These are phyloP conservation scores for Mortierella sp. DNA, from an alignment of 371 early-diverging fungal genomes.

Conservation along the genomic window DNA sequence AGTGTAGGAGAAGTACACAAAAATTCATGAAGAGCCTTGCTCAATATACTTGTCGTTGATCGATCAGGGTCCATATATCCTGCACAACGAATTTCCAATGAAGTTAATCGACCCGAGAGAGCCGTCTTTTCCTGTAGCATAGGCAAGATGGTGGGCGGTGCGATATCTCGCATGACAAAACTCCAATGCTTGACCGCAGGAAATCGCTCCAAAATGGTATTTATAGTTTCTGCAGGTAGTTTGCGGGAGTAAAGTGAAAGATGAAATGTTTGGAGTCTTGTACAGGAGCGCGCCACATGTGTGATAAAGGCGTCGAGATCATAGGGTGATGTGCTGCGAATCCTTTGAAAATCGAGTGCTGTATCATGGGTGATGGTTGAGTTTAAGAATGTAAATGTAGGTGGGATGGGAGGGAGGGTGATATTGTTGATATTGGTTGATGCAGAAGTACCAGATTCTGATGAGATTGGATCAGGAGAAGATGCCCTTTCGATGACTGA, in stretches of 20 bases:
- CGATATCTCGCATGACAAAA: conserved; percentile 20
- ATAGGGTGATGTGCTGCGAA: conserved; percentile 9
- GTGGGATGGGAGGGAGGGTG: neutral
- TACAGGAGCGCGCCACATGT: conserved; percentile 13
- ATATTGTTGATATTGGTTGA: neutral
- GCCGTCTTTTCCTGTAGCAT: conserved; percentile 3
- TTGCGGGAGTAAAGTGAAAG: conserved; percentile 12
- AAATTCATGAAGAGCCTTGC: conserved; percentile 25
- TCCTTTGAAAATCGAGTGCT: neutral
- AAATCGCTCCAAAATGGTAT: conserved; percentile 4
- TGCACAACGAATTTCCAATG: conserved; percentile 17
- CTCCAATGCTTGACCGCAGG: conserved; percentile 20
- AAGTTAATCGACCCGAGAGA: conserved; percentile 10
- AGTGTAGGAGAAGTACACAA: conserved; percentile 27
- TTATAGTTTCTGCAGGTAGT: neutral
- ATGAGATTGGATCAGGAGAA: neutral
- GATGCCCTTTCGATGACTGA: conserved; percentile 16
- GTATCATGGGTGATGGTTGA: neutral
- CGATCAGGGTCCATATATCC: conserved; percentile 13
- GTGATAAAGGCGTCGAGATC: conserved; percentile 3
- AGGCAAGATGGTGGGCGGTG: conserved; percentile 4
- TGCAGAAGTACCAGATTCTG: neutral
- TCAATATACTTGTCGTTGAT: conserved; percentile 16
- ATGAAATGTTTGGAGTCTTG: conserved; percentile 24
- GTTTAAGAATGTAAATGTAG: neutral